Evolutionary conservation across 768 basidiomycete genomes (phyloP), one percentile per base, ranked within the genome.

Genomic region (Cyclocybe cylindracea): DNA sequence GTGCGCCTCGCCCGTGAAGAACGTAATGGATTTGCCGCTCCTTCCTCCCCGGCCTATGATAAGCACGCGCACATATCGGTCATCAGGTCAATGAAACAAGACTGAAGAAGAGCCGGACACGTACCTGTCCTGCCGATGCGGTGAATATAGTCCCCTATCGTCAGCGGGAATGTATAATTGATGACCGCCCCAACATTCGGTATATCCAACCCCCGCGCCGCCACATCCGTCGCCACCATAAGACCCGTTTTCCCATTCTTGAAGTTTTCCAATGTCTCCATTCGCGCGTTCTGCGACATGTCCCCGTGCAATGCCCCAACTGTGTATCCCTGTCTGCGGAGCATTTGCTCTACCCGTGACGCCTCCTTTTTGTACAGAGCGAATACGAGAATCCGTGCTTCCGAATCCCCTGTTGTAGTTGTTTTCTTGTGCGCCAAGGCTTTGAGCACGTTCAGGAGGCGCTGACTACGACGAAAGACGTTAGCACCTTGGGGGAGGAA

Each of bases 361-460:
- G 95, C 93, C 68, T 98, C 97, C 67, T 94, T 96, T 74, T 99
- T 99, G 77, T 99, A 99, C 36, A 98, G 77, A 11, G 91, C 96
- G 66, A 99, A 99, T 24, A 99, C 82, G 33, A 99, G 83, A 53
- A 92, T 81, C 35, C 91, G 87, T 8, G 87, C 77, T 18, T 87
- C 85, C 41, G 66, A 71, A 45, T 71, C 69, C 44, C 74, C 75
- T 49, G 72, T 75, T 40, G 66, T 76, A 49, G 78, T 76, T n/a
- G 69, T 79, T 59, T 89, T 87, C 64, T 85, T 84, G 69, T 84
- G 83, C 10, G 74, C 65, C 13, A 88, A 70, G 3, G 70, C 68
- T 33, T 73, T 79, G 33, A 93, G 76, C 40, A 79, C 77, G 18
- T 76, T 72, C 24, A 83, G 62, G 4, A 92, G 75, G 29, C 86